These are phyloP conservation scores for Apiospora rasikravindrae DNA, from an alignment of 2,329 filamentous ascomycete species.

Conservation along the genomic window DNA sequence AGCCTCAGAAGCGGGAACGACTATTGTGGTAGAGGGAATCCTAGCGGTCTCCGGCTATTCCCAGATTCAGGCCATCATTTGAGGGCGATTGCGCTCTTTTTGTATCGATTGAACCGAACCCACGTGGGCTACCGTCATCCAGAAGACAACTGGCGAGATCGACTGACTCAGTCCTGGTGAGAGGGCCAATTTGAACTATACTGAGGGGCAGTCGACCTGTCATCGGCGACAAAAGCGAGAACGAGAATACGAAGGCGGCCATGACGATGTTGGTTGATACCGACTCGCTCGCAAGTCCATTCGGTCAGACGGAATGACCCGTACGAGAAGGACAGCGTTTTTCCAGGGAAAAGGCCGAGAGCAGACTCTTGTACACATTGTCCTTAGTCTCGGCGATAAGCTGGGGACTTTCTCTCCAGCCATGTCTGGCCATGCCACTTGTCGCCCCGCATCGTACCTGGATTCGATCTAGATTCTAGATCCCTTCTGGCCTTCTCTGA, in stretches of 20 bases:
- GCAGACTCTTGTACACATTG: background rate
- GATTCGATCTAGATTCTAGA: conserved; percentile 19
- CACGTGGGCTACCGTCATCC: background rate
- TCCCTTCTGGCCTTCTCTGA: conserved; percentile 16
- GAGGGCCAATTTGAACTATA: background rate
- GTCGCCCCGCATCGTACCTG: conserved; percentile 17
- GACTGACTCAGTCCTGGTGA: background rate
- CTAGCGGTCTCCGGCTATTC: conserved; percentile 2
- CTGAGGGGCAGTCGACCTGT: background rate
- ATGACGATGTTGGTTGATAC: background rate
- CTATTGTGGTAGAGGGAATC: background rate
- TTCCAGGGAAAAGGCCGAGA: background rate
- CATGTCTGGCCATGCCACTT: conserved; percentile 12
- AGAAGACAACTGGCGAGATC: background rate
- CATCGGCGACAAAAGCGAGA: background rate
- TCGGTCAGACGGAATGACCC: background rate
- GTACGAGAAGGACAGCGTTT: background rate
- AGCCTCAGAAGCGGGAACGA: conserved; percentile 3
- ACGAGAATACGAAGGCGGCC: background rate
- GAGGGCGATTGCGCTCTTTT: background rate
- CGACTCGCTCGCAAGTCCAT: conserved; percentile 6
- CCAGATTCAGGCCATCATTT: background rate
- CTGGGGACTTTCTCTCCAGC: conserved; percentile 14
- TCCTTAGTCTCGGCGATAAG: conserved; percentile 15
- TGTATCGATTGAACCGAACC: background rate